Conservation (phyloP, 1,284 basidiomycete genomes). For the Papiliotrema nemorosa region DNA sequence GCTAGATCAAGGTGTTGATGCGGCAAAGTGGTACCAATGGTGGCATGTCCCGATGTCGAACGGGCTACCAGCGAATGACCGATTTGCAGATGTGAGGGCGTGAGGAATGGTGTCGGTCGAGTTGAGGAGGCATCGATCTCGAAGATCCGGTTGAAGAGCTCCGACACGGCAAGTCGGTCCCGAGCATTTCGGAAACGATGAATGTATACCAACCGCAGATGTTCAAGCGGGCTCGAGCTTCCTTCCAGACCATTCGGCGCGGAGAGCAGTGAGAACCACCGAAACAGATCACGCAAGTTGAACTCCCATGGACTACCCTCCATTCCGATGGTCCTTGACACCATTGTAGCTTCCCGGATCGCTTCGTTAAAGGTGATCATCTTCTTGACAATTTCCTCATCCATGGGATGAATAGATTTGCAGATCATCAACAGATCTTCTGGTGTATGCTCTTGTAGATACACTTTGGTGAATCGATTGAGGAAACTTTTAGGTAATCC, state of each 20-base stretch:
- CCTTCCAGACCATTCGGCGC: conserved; percentile 58
- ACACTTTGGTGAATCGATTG: conserved; percentile 97
- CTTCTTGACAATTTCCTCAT: conserved; percentile 58
- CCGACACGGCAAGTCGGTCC: conserved; percentile 63
- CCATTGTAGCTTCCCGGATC: conserved; percentile 68
- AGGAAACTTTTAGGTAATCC: conserved; percentile 96
- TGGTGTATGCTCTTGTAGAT: conserved; percentile 79
- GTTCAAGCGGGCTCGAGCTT: conserved; percentile 59
- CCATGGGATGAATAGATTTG: conserved; percentile 65
- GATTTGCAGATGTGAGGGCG: conserved; percentile 60
- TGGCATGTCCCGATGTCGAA: conserved; percentile 24
- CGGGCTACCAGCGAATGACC: conserved; percentile 59
- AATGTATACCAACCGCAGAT: conserved; percentile 71
- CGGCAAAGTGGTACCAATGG: conserved; percentile 56
- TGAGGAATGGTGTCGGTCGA: conserved; percentile 57
- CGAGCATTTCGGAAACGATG: conserved; percentile 73
- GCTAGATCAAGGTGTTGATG: conserved; percentile 65
- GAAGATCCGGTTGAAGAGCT: conserved; percentile 65
- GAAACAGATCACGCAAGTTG: conserved; percentile 90
- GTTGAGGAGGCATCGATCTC: conserved; percentile 41
- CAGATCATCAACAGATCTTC: conserved; percentile 80
- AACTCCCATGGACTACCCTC: conserved; percentile 97
- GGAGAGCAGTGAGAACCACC: conserved; percentile 65
- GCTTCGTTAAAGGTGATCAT: conserved; percentile 84
- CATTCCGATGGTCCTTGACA: conserved; percentile 67